Evolutionary conservation across 2,329 filamentous ascomycete genomes (phyloP), one percentile per base, ranked within the genome.

Genomic region (Colletotrichum sp.): DNA sequence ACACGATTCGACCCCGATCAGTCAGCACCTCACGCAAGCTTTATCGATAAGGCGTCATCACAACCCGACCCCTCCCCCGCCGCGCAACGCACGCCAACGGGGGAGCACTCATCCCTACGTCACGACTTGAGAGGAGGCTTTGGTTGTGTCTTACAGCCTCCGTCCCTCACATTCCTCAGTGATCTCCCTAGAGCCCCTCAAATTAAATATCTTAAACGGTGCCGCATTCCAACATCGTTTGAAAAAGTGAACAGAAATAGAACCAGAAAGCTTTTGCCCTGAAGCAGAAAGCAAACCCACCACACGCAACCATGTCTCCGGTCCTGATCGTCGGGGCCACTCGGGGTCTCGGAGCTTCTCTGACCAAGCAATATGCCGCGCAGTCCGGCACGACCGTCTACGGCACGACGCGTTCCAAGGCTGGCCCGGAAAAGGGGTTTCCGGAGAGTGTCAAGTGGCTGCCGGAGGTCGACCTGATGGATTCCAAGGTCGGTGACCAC

Each of bases 261-360:
- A 68, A 49, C 26, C 12, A 13, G 15, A 34, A 49, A 34, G n/a
- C 13, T 30, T 44, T 44, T 7, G n/a, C 36, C 18, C 8, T n/a
- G 24, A 68, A 32, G 30, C 32, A 18, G 18, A 39, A 44, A 65
- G n/a, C 24, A 9, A 18, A n/a, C 32, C 26, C 26, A 36, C n/a
- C 36, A 62, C 32, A 34, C 10, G 12, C 66, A 67, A 82, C 32
- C 57, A 89, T 89, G 87, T 78, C 85, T 21, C 88, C 86, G 44
- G 85, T 93, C 39, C 88, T 95, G 4, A 88, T 95, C 32, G 87
- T 95, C 32, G 93, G 93, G 64, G 93, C 92, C 5, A 95, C 93
- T 2, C 89, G 93, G 57, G 93, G 93, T 69, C 88, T 95, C 5
- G 93, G 93, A 5, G 90, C 90, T 65, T 90, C 90, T 21, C 86